Conservation (phyloP, 2,329 filamentous ascomycete species). For the Neofusicoccum cordaticola region DNA sequence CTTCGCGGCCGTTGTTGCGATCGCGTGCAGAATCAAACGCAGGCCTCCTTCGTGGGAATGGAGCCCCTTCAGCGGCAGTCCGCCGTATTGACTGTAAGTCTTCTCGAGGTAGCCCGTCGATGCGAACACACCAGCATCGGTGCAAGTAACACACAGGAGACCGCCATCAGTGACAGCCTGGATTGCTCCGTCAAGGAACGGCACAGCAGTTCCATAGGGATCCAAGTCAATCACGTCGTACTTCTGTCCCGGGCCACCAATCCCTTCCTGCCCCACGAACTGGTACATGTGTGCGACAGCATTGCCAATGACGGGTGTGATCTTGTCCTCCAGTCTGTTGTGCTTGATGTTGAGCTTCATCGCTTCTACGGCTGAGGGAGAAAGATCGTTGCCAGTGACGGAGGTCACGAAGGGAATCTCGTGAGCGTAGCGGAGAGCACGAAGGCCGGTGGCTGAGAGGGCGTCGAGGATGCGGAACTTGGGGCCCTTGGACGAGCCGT, state of each 20-base stretch:
- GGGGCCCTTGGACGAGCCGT: conserved; percentile 21
- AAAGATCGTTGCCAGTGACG: conserved; percentile 87
- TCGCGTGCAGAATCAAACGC: conserved; percentile 77
- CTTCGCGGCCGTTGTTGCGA: conserved; percentile 75
- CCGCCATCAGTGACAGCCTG: conserved; percentile 86
- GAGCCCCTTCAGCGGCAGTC: conserved; percentile 77
- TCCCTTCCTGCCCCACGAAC: conserved; percentile 52
- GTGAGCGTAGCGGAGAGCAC: conserved; percentile 85
- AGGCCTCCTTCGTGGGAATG: conserved; percentile 88
- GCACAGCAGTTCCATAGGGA: conserved; percentile 89
- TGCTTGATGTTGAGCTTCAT: conserved; percentile 83
- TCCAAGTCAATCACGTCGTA: conserved; percentile 97
- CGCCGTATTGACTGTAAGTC: conserved; percentile 89
- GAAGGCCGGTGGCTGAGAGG: conserved; percentile 86
- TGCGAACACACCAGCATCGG: conserved; percentile 91
- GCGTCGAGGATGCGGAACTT: conserved; percentile 87
- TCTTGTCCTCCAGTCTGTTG: conserved; percentile 70
- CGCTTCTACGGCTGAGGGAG: conserved; percentile 69
- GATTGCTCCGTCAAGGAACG: conserved; percentile 87
- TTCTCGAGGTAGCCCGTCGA: conserved; percentile 95
- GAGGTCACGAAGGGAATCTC: conserved; percentile 83
- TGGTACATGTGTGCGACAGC: conserved; percentile 90
- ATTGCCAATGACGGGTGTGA: conserved; percentile 74
- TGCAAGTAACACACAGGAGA: conserved; percentile 91
- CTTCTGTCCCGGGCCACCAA: conserved; percentile 44